Evolutionary conservation across 2,329 filamentous ascomycete species (phyloP).

Genomic region (Raffaelea deltoideospora): DNA sequence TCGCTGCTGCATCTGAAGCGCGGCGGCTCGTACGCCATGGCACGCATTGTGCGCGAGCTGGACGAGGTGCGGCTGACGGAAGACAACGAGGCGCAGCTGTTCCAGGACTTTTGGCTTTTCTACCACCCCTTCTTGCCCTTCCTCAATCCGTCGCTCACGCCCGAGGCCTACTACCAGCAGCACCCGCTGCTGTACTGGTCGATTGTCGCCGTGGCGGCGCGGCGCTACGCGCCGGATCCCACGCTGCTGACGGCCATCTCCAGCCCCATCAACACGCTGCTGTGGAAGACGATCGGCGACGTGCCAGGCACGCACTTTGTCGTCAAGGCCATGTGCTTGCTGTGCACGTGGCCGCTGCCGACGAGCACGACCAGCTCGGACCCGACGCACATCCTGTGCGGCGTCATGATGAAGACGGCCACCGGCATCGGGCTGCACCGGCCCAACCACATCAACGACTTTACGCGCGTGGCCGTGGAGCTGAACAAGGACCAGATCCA

Average conservation of each 20-base stretch:
- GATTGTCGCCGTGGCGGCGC: slow-evolving; percentile 59
- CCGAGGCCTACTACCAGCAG: slow-evolving; percentile 62
- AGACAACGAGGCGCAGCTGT: slow-evolving; percentile 47
- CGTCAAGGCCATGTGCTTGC: slow-evolving; percentile 64
- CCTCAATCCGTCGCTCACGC: slow-evolving; percentile 48
- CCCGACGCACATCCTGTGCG: slow-evolving; percentile 66
- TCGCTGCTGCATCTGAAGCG: slow-evolving; percentile 52
- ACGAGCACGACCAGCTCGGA: slow-evolving; percentile 70
- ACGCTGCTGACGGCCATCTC: slow-evolving; percentile 53
- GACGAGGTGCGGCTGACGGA: slow-evolving; percentile 50
- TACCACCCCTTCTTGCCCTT: slow-evolving; percentile 72
- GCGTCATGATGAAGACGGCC: slow-evolving; percentile 76
- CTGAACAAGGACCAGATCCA: slow-evolving; percentile 66
- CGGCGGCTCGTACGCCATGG: slow-evolving; percentile 44
- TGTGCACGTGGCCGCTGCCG: slow-evolving; percentile 71
- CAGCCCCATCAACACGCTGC: slow-evolving; percentile 50
- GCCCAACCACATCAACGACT: slow-evolving; percentile 70
- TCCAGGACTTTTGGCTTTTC: slow-evolving; percentile 57
- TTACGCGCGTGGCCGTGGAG: slow-evolving; percentile 59
- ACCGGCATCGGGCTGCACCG: slow-evolving; percentile 72
- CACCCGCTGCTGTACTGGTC: slow-evolving; percentile 78
- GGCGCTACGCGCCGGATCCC: slow-evolving; percentile 50
- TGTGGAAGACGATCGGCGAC: slow-evolving; percentile 65
- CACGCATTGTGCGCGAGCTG: slow-evolving; percentile 44
- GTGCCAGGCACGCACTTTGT: slow-evolving; percentile 68